Evolutionary conservation across 805 yeast genomes (phyloP), one percentile per base, ranked within the genome.

Genomic region (Starmerella lactis-condensi): DNA sequence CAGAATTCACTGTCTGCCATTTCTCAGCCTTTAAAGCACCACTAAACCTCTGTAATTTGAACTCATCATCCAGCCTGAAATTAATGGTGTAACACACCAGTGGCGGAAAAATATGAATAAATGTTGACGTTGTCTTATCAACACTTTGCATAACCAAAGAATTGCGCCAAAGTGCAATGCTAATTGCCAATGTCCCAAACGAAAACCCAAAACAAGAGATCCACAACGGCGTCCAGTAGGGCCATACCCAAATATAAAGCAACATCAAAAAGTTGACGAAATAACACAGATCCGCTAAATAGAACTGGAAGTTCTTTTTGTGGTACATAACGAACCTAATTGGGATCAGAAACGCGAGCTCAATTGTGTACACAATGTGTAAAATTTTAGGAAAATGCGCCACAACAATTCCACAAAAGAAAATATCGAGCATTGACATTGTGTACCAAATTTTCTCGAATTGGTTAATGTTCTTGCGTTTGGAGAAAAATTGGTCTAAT

Each of bases 91-190:
- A 82, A 67, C 82, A 64, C 3, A 83, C 74, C 14, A 73, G 67
- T 0, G 94, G 93, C 1, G 98, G 98, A 56, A 79, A 65, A 10
- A 89, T 62, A 49, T 85, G 98, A 40, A 85, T 85, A 45, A 81
- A 76, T 2, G 92, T 72, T 14, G 85, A 72, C 2, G 96, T 89
- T 11, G 83, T 79, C 52, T 85, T 85, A 42, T 85, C 98, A 37
- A 85, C 66, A 9, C 85, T 73, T 49, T 85, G 98, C 29, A 85
- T 60, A 6, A 85, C 96, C 33, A 85, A 60, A 5, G 94, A 82
- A 51, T 85, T 85, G 43, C 93, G 64, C 98, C 96, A 85, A 0
- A 94, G 78, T 26, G 85, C 72, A 15, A 85, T 93, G 0, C 95
- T 95, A 65, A 79, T 83, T 5, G 93, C 67, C 34, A 85, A 56